phyloP scores from a whole-genome alignment of 2,329 filamentous ascomycete genomes.

The Neocatenulostroma microsporum region DNA sequence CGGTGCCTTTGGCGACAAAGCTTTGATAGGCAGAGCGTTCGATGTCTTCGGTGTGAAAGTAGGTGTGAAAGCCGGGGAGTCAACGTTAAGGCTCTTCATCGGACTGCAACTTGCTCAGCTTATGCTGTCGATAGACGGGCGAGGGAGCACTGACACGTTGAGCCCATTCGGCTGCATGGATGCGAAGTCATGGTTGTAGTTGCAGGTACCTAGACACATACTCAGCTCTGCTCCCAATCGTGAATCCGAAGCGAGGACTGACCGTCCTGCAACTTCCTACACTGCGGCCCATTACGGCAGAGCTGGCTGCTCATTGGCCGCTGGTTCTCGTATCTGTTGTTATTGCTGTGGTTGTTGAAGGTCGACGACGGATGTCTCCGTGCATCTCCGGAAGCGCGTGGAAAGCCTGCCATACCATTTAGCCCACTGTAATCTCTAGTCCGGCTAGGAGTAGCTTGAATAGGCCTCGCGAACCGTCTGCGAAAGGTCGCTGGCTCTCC shows the following conservation, averaged over 20 bases:
- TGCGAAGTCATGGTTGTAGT: slow-evolving; percentile 28
- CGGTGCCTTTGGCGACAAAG: slow-evolving; percentile 85
- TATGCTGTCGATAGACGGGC: slow-evolving; percentile 4
- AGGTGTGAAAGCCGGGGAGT: slow-evolving; percentile 92
- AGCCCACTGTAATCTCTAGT: no score
- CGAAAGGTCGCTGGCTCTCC: no score
- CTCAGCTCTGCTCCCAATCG: no score
- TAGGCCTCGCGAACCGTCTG: no score
- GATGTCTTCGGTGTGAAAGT: slow-evolving; percentile 52
- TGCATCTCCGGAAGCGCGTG: slow-evolving; percentile 23
- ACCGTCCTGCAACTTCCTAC: slow-evolving; percentile 29
- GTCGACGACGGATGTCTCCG: slow-evolving; percentile 17
- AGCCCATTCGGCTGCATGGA: slow-evolving; percentile 23
- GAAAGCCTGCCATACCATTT: slow-evolving; percentile 28
- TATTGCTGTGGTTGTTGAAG: slow-evolving; percentile 14
- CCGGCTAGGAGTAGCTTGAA: no score
- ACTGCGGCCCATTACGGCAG: slow-evolving; percentile 29
- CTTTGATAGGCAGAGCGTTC: slow-evolving; percentile 48
- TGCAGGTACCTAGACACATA: slow-evolving; percentile 30
- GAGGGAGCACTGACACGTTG: slow-evolving; percentile 18
- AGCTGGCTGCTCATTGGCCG: slow-evolving; percentile 21
- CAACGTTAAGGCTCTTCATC: slow-evolving; percentile 82
- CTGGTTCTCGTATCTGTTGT: slow-evolving; percentile 26
- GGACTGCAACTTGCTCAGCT: slow-evolving; percentile 13
- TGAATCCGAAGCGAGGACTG: no score